Evolutionary conservation across 2,329 filamentous ascomycete genomes (phyloP), one percentile per base, ranked within the genome.

Genomic region (Calonectria fujianensis): DNA sequence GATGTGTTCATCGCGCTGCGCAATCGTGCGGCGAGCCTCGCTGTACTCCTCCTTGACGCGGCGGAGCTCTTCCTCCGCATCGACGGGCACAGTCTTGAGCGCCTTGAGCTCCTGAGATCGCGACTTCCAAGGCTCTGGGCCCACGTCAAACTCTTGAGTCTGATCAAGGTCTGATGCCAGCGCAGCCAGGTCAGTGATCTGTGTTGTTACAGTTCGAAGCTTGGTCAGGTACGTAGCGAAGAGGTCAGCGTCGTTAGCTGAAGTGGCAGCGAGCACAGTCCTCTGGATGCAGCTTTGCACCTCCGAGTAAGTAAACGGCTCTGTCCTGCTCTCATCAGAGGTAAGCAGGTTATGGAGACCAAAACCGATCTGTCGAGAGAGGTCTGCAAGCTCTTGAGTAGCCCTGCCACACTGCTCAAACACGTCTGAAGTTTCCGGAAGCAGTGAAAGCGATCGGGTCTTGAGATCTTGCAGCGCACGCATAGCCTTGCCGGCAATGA

Each of bases 1-100:
- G 68, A 98, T 91, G 45, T 93, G 93, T 83, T 96, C 94, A 78
- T 98, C 95, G 76, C 93, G 93, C 76, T 93, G 90, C 1, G 93
- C 92, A 72, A 95, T 90, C 4, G 91, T 89, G 70, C 93, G 92
- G 4, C 94, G 93, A 27, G 94, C 93, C 81, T 96, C 95, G 77
- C 93, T 92, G 78, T 97, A 91, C 78, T 96, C 94, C 69, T 96
- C 94, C 80, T 93, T 95, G 72, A 98, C 88, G 27, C 93, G 92
- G 9, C 94, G 91, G 69, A 98, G 90, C 83, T 98, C 95, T 81
- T 96, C 94, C 82, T 98, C 95, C 0, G 94, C 93, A 81, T 98
- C 95, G 50, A 96, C 90, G 0, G 95, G 93, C 45, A 95, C 91
- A 29, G 92, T 93, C 87, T 97, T 96, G 78, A 94, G 93, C n/a